Evolutionary conservation across 352 stramenopile genomes (phyloP), one percentile per base, ranked within the genome.

Genomic region (Pythium diclinum): DNA sequence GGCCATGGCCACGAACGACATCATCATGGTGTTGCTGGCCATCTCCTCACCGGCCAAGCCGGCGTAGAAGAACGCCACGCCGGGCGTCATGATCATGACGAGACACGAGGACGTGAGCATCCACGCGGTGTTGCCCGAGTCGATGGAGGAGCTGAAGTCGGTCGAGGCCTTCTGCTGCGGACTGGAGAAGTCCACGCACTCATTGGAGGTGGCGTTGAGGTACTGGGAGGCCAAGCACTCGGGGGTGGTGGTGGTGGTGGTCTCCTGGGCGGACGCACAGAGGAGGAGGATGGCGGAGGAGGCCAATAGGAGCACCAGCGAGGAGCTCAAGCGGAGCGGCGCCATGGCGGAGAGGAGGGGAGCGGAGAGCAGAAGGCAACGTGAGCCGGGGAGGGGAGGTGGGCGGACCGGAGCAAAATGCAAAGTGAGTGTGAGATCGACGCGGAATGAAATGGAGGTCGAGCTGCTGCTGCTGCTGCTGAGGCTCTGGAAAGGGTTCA

Each of bases 1-100:
- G 7, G 81, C 83, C 73, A 92, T 91, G 55, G 71, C 82, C 40
- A 83, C 67, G 56, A 91, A 92, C 9, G 78, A 90, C 79, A 90
- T 88, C 69, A 91, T 87, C 40, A 92, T 88, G 25, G 82, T 91
- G 73, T 89, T 90, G 53, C 86, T 87, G 33, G 86, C 78, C 71
- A 87, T 90, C 44, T 87, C 73, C 55, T 87, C 75, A 32, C 83
- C 79, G 0, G 82, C 81, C 13, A 94, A 69, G 21, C 85, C 85
- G 7, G 81, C 85, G 74, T 94, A 94, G 72, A 92, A 94, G 53
- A 85, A 79, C 33, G 69, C 65, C 13, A 85, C 68, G 25, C 76
- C 76, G 0, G 76, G 74, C 8, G 72, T 77, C 77, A 85, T 85
- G 49, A 85, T 69, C 68, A 83, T 73, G 42, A 85, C 77, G 17